These are phyloP conservation scores for Mrakia gelida DNA, from an alignment of 768 basidiomycete genomes.

Conservation along the genomic window DNA sequence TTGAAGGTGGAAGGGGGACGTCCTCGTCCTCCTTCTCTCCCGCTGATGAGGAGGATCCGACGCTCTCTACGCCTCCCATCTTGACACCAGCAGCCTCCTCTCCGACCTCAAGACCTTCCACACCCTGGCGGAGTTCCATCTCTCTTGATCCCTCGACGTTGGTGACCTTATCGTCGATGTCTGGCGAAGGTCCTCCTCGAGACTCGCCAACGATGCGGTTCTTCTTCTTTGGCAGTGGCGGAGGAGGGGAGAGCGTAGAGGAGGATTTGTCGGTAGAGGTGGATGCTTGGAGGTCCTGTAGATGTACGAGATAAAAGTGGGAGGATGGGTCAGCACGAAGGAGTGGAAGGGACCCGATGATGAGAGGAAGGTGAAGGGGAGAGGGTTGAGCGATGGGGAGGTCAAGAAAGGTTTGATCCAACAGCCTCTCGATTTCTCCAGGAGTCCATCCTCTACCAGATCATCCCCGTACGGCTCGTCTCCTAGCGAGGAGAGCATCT, in stretches of 20 bases:
- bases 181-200: neutral
- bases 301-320: neutral
- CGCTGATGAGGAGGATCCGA: neutral
- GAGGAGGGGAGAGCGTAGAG: neutral
- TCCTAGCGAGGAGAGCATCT: neutral
- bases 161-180: conserved; percentile 1
- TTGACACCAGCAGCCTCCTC: conserved; percentile 6
- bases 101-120: conserved; percentile 14
- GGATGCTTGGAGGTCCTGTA: neutral
- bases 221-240: conserved; percentile 22
- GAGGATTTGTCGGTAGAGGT: neutral
- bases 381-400: conserved; percentile 5
- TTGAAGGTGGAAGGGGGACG: neutral
- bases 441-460: neutral
- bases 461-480: too few relatives aligned
- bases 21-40: neutral
- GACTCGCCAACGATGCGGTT: conserved; percentile 10
- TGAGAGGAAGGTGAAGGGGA: neutral
- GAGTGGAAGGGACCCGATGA: neutral
- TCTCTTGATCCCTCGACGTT: neutral
- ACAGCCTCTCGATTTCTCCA: neutral
- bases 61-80: neutral
- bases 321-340: neutral
- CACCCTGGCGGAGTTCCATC: conserved; percentile 23
- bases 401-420: neutral